Base-by-base conservation (phyloP, 129 eudicot genomes). In the Scalesia atractyloides region DNA sequence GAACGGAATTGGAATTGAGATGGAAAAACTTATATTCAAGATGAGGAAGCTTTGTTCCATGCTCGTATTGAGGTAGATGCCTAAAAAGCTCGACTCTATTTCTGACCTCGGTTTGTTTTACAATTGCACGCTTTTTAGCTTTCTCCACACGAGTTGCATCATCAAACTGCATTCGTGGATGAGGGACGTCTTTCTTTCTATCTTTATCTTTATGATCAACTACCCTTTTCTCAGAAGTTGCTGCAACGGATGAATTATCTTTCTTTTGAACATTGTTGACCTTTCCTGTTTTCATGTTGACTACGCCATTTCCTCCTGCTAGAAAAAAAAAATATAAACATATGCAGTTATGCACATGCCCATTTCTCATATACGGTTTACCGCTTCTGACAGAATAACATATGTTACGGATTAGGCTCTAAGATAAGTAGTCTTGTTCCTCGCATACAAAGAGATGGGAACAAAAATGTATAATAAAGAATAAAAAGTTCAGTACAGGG, bases 101-200 rank as follows among this genome's bases (percentile, higher is more conserved):
- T 82, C 86, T 83, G 56, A 89, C 97, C 70, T 95, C 99, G 11
- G 88, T 86, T 84, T 88, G 96, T 76, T 95, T 91, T 4, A 95
- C 99, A 0, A 95, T 89, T 16, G 97, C 94, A 37, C 97, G 88
- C 73, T 91, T 95, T 80, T 95, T 95, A 61, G 99, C 97, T 82
- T 95, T 95, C 80, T 95, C 99, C 41, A 95, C 97, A 61, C 96
- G 85, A 12, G 81, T 88, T 79, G 79, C 75, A 76, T 95, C 99
- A 80, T 91, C 99, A 73, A 95, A 95, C 77, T 95, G 99, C 97
- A 95, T 84, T 34, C 99, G 94, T n/a, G 97, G 97, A 73, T 88
- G 94, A 60, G 99, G 99, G 34, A 82, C 86, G 61, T 91, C 99
- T 80, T 95, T 95, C 80, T 91, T 95, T 84, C 97, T 85, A 63